Base-by-base conservation (phyloP, 495 filamentous ascomycete species). In the Penicillium paradoxum region DNA sequence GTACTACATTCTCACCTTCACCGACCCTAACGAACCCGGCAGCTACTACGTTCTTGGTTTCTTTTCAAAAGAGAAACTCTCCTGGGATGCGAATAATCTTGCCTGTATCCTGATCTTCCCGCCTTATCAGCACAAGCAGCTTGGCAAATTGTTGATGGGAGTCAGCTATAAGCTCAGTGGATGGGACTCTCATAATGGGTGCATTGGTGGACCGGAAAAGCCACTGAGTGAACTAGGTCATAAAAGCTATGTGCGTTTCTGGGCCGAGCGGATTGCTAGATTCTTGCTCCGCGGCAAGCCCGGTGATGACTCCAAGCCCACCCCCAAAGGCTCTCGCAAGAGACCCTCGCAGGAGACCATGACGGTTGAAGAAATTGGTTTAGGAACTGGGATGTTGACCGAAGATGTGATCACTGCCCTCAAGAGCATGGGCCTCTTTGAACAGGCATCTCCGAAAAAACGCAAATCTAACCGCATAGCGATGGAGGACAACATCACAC, bases 31-130 rank as follows among this genome's bases (percentile, higher is more conserved):
- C 1, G 61, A 70, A 54, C 63, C 67, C 27, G 54, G 63, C 1
- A 68, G 67, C 29, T 73, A 72, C 54, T 62, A 68, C 27, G 85
- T 97, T 27, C 81, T 96, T 7, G 93, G 95, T 45, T 99, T 96
- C 80, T 99, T 96, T 78, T 92, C 87, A 19, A 97, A 97, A 64
- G 93, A 99, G 73, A 97, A 97, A 62, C 85, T 96, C 70, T 93
- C 89, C 4, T 99, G 93, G 93, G 93, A 99, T 63, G 89, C 93
- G 59, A 97, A 97, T 67, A 99, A 97, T 57, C 81, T 99, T 0
- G 93, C 93, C 3, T 99, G 93, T 65, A 99, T 99, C 53, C 76
- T 97, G 21, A 80, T 99, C 10, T 97, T 99, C 65, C 93, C 95
- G 2, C 93, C 93, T 1, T 97, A 91, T 80, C 93, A 97, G 66